phyloP scores from a whole-genome alignment of 805 yeast genomes.

The Metschnikowia santaceciliae region DNA sequence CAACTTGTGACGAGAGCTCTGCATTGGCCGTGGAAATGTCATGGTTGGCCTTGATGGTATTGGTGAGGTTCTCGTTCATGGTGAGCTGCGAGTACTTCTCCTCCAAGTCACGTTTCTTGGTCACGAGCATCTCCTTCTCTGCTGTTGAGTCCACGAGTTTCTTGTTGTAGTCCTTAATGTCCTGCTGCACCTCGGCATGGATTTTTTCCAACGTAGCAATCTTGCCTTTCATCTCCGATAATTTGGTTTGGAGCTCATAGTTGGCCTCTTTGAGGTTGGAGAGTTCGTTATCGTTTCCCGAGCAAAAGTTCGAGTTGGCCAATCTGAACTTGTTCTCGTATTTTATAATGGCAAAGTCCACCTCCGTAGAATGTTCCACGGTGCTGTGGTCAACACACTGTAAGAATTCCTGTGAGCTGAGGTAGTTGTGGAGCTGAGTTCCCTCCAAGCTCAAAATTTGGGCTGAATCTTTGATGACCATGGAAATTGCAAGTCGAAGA shows the following conservation, averaged over 20 bases:
- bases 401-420: constrained; percentile 5
- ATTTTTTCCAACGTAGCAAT: constrained; percentile 29
- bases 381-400: background rate
- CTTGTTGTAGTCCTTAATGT: constrained; percentile 24
- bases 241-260: constrained; percentile 27
- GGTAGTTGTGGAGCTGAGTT: constrained; percentile 17
- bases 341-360: constrained; percentile 12
- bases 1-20: constrained; percentile 34
- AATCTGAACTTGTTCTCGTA: constrained; percentile 22
- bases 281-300: constrained; percentile 36
- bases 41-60: constrained; percentile 38
- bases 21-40: constrained; percentile 33
- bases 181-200: constrained; percentile 25
- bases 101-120: constrained; percentile 17
- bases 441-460: constrained; percentile 21
- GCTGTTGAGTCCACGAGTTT: constrained; percentile 20
- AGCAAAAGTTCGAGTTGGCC: constrained; percentile 35
- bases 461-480: constrained; percentile 17
- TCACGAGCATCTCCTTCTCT: constrained; percentile 18
- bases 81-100: constrained; percentile 28
- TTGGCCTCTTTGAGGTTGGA: constrained; percentile 35
- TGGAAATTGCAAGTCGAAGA: constrained; percentile 24
- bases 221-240: constrained; percentile 25
- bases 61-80: constrained; percentile 36
- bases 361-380: constrained; percentile 2